Base-by-base conservation (phyloP, 108 stramenopile genomes). In the Nitzschia sp. region DNA sequence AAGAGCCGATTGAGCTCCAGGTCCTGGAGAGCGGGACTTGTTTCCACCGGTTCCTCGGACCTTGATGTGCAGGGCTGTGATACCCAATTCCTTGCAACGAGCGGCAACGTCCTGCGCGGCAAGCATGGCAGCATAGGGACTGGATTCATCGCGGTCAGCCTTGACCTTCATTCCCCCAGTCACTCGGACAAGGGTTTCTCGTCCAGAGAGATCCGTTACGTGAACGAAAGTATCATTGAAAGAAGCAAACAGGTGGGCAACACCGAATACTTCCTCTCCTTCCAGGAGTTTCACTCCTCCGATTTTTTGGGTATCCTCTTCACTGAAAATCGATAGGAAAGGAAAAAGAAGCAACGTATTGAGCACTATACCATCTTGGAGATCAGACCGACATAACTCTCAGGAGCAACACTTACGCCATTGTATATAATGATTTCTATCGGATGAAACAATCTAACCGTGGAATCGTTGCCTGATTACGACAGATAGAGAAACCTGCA, bases 161-260 rank as follows among this genome's bases (percentile, higher is more conserved):
- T 98, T 98, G 68, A 99, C 99, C 88, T 99, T 99, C 99, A 99
- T 99, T 47, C 99, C 99, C 59, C 99, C 99, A 11, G 99, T 99
- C 45, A 99, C 97, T 61, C 99, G 98, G 71, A 96, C 95, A 82
- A 99, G 83, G 49, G 99, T 99, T 87, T 99, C 99, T 5, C 99
- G 94, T 55, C 99, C 99, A 34, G 97, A 97, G 51, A 99, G 89
- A 78, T 99, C 99, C 29, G 99, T 99, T 25, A 99, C 96, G 76
- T 99, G 99, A 45, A 99, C 99, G 78, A 99, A 99, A 48, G 99
- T 99, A 77, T 99, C 99, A 84, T 99, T 99, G 94, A 99, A 99
- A 31, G 96, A 97, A 46, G 99, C 99, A 76, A 99, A 99, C 82
- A 99, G 93, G 94, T 99, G 99, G 32, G 98, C 98, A 28, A 99